Evolutionary conservation across 352 stramenopile genomes (phyloP).

Genomic region (Pythium pyrilobum): DNA sequence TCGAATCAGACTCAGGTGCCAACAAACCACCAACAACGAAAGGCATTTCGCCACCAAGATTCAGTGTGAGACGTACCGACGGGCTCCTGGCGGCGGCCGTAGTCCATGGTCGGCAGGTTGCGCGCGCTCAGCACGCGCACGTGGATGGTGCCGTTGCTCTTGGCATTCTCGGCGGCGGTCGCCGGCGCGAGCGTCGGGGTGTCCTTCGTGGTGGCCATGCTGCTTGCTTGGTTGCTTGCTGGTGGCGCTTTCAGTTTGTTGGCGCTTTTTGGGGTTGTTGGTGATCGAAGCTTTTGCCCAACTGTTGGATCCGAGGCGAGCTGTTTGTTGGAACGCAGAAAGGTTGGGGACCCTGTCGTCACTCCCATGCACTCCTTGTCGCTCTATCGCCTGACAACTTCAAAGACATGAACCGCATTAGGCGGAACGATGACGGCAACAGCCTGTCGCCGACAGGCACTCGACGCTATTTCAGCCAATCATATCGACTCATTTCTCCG

Average conservation of each 20-base stretch:
- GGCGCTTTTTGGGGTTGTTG: neutral
- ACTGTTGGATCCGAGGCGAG: too few species aligned
- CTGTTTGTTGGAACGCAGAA: neutral
- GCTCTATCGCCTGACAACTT: conserved; percentile 16
- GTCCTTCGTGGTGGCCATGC: conserved; percentile 8
- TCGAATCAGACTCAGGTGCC: conserved; percentile 2
- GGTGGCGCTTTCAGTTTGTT: neutral
- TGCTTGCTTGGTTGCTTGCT: neutral
- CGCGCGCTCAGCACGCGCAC: conserved; percentile 56
- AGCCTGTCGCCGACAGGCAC: neutral
- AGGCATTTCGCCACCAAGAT: neutral
- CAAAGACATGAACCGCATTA: conserved; percentile 12
- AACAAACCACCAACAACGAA: neutral
- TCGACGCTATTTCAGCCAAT: conserved; percentile 14
- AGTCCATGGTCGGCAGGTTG: conserved; percentile 72
- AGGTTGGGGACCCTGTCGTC: conserved; percentile 1
- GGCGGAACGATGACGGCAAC: neutral
- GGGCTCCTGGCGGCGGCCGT: conserved; percentile 75
- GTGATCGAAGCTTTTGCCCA: conserved; percentile 2
- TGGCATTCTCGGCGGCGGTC: conserved; percentile 9
- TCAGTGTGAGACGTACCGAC: conserved; percentile 31
- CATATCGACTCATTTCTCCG: neutral
- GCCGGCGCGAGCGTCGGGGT: conserved; percentile 3
- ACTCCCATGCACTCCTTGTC: conserved; percentile 10
- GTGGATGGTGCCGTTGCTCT: conserved; percentile 65